Base-by-base conservation (phyloP, 2,329 filamentous ascomycete species). In the Aspergillaceae sp. region DNA sequence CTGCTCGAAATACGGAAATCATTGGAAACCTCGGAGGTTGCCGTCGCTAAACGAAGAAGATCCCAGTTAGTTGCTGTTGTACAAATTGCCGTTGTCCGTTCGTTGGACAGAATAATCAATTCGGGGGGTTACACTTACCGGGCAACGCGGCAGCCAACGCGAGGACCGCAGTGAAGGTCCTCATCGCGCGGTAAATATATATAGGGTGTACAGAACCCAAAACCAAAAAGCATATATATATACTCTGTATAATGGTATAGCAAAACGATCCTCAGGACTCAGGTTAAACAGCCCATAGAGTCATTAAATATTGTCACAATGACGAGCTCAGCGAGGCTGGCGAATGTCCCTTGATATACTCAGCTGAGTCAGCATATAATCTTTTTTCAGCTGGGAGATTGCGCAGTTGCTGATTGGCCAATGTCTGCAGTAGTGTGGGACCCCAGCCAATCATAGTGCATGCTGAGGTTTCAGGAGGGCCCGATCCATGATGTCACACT, bases 141-240 rank as follows among this genome's bases (percentile, higher is more conserved):
- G 53, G 51, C 38, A 56, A 43, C 42, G 50, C 35, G 11, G 48
- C 50, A 10, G 50, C 50, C 46, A 56, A 37, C 38, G 51, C 48
- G 42, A 53, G 33, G 7, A 46, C 45, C 29, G 45, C 41, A 30
- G 48, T 33, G 38, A 41, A 41, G 8, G 34, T 34, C 46, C 51
- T 51, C 53, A 56, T 56, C 4, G 40, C 34, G 5, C n/a, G 34
- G 30, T 32, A 5, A 27, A 26, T 28, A 36, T 7, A 7, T n/a
- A 10, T 36, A 7, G 6, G n/a, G 8, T n/a, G 34, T 36, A 11
- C 34, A n/a, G n/a, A n/a, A 5, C 34, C n/a, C n/a, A n/a, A 19
- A n/a, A 11, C n/a, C 19, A n/a, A n/a, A 34, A 4, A n/a, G n/a
- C 11, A 36, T 32, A 32, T 32, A 32, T 32, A 36, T 36, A 19